Evolutionary conservation across 2,329 filamentous ascomycete genomes (phyloP).

Genomic region (Penicillium sclerotiorum): DNA sequence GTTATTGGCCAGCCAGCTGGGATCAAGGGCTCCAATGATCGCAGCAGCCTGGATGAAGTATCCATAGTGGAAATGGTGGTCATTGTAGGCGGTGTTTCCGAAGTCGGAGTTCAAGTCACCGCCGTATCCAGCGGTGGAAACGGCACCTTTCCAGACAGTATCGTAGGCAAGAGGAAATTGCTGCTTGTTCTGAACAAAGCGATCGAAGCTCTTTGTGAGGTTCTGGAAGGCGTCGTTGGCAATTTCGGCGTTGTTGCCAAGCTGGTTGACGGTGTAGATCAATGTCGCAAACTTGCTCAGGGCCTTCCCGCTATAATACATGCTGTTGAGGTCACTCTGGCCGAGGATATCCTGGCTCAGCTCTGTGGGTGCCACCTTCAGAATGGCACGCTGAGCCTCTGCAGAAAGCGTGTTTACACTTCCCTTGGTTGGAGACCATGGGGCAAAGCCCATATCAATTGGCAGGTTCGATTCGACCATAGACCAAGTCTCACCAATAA

Average conservation of each 20-base stretch:
- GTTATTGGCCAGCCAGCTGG: slow-evolving; percentile 72
- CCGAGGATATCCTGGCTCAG: slow-evolving; percentile 73
- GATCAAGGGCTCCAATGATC: slow-evolving; percentile 77
- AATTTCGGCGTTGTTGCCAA: slow-evolving; percentile 61
- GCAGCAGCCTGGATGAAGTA: slow-evolving; percentile 90
- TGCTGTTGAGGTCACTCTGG: slow-evolving; percentile 76
- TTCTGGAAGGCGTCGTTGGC: slow-evolving; percentile 61
- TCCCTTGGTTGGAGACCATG: slow-evolving; percentile 65
- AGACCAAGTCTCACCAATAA: slow-evolving; percentile 74
- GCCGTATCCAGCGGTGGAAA: slow-evolving; percentile 72
- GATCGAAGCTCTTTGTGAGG: slow-evolving; percentile 67
- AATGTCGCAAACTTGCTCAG: slow-evolving; percentile 75
- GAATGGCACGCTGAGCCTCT: slow-evolving; percentile 62
- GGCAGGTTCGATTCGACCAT: slow-evolving; percentile 77
- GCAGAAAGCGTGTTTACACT: slow-evolving; percentile 42
- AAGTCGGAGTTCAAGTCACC: slow-evolving; percentile 76
- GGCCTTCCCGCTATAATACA: slow-evolving; percentile 91
- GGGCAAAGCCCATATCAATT: slow-evolving; percentile 72
- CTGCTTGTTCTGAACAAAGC: slow-evolving; percentile 69
- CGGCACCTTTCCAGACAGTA: slow-evolving; percentile 73
- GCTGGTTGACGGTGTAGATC: slow-evolving; percentile 65
- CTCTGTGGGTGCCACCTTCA: slow-evolving; percentile 68
- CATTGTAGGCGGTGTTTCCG: slow-evolving; percentile 78
- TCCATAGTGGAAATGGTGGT: slow-evolving; percentile 68
- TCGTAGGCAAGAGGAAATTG: slow-evolving; percentile 62